Percentiles rank a stretch among this genome's conserved stretches.
These are phyloP conservation scores for Gloeopeniophorella convolvens DNA, from an alignment of 768 basidiomycete genomes.

Conservation along the genomic window DNA sequence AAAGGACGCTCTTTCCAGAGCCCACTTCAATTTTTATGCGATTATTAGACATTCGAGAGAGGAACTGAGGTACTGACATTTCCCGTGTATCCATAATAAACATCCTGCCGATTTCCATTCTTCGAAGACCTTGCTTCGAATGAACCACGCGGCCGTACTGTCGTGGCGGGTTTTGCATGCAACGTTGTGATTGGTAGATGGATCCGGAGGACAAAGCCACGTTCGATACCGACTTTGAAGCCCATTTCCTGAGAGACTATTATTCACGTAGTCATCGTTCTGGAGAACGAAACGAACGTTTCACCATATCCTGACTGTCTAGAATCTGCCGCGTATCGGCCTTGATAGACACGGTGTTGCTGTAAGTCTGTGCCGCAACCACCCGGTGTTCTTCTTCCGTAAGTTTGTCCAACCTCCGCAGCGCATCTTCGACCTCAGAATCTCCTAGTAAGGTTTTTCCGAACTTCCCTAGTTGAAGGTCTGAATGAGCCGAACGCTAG, in stretches of 20 bases:
- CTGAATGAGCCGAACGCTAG: neutral
- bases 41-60: neutral
- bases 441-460: neutral
- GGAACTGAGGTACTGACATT: neutral
- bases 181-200: neutral
- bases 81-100: conserved; percentile 2
- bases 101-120: conserved; percentile 1
- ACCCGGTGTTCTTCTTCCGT: conserved; percentile 1
- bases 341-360: neutral
- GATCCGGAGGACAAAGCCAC: conserved; percentile 7
- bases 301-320: neutral
- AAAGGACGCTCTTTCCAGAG: conserved; percentile 2
- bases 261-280: neutral
- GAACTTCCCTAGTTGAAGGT: neutral
- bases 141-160: neutral
- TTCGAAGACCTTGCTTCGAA: neutral
- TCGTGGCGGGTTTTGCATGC: neutral
- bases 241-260: neutral
- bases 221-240: neutral
- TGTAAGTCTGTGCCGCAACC: neutral
- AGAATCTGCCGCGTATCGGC: neutral
- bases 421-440: neutral
- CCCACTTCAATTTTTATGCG: neutral
- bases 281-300: neutral
- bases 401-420: conserved; percentile 3